Evolutionary conservation across 78 protist species (phyloP), one percentile per base, ranked within the genome.

Genomic region (Pigoraptor vietnamica): DNA sequence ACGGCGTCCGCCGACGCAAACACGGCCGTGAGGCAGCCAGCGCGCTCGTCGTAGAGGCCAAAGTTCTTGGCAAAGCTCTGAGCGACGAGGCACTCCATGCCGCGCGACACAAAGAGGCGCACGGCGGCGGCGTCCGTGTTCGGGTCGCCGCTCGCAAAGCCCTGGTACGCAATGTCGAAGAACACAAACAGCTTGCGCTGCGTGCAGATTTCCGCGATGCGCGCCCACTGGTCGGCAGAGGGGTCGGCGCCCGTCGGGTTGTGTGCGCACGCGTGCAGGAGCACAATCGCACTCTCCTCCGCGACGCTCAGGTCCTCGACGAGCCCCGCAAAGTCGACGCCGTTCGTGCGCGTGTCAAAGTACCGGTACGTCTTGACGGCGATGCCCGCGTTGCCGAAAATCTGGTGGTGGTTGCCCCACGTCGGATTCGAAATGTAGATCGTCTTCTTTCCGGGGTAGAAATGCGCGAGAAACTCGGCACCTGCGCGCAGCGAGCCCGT

Each of bases 211-310:
- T 90, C 94, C 0, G 89, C 37, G 35, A 99, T 90, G 84, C 83
- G 86, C 86, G 88, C 84, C 99, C 99, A 99, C 94, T 99, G 98
- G 79, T 96, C 99, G 0, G 21, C 32, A 35, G 98, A 93, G 82
- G 98, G 99, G 95, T 99, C 99, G 37, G 95, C 97, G 87, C 99
- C 99, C 23, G 99, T 99, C 56, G 99, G 99, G 95, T 99, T 99
- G 94, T 99, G 99, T 9, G 99, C 99, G 94, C 99, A 97, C 34
- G 98, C 97, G 84, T 99, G 99, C 56, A 99, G 83, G 67, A 99
- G 39, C 36, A 98, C 48, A 55, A 96, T 91, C 9, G 95, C 88
- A 0, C 97, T 97, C 29, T 84, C 93, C 37, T 94, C 96, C 33
- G 96, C 96, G 2, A 29, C 92, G 29, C 9, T 37, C 36, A 97